Evolutionary conservation across 192 early-diverging fungal genomes (phyloP), one percentile per base, ranked within the genome.

Genomic region (Physocladia obscura): DNA sequence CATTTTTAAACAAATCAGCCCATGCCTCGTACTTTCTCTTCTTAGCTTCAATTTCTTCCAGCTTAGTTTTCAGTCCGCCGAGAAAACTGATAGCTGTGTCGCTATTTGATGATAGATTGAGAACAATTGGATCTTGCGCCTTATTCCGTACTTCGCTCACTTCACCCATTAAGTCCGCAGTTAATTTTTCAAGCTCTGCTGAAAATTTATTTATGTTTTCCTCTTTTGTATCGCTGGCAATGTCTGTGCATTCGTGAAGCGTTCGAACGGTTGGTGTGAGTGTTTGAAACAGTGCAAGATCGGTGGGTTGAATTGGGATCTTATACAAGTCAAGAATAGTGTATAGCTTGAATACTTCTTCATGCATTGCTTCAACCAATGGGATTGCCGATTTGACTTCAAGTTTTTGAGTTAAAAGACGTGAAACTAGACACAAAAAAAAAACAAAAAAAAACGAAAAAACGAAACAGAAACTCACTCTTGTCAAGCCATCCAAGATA

Each of bases 41-140:
- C 17, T 72, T 57, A 15, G 40, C 68, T 8, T 87, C 81, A 32
- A 85, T 67, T 24, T 73, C 76, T 35, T 70, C 54, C 40, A 88
- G 50, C 44, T 74, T 65, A 15, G 44, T 35, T 27, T 73, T 57
- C 54, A 88, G 60, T 37, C 81, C 84, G 13, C 73, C 77, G n/a
- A 88, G 57, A 50, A 81, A 87, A 34, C 61, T 63, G 48, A 88
- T 80, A 11, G 86, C 84, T 35, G 76, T 38, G 5, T 84, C 81
- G 52, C 71, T 77, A 17, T 82, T 74, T 8, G 82, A 73, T 2
- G 57, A 61, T 22, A 76, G 52, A 61, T 87, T 86, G 17, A 85
- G 63, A 5, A 88, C 83, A 75, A 87, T 83, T 17, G 86, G 86
- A 49, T 88, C 84, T 58, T 88, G 86, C 4, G 83, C 86, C 0